Evolutionary conservation across 495 filamentous ascomycete genomes (phyloP).

Genomic region (Penicillium flavigenum): DNA sequence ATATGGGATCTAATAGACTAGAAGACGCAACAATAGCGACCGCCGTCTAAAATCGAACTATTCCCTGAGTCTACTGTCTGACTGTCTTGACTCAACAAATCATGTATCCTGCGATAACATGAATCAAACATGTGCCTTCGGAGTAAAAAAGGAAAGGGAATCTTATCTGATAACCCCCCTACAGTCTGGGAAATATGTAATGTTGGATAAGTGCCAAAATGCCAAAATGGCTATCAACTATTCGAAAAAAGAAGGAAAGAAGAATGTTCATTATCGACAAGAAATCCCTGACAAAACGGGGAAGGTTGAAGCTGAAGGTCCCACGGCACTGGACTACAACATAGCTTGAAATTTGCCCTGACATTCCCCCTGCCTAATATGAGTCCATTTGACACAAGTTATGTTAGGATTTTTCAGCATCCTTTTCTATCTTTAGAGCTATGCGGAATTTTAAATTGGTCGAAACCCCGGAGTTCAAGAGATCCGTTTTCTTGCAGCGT

Average conservation of each 20-base stretch:
- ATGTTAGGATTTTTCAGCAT: too few species aligned
- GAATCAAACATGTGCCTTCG: background rate
- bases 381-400: too few species aligned
- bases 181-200: background rate
- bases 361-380: too few species aligned
- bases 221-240: background rate
- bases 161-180: background rate
- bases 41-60: background rate
- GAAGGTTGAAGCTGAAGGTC: background rate
- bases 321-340: too few species aligned
- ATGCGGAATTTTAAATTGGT: background rate
- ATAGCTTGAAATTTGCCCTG: background rate
- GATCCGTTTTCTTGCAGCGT: background rate
- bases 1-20: too few species aligned
- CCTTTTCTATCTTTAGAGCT: too few species aligned
- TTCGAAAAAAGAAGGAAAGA: background rate
- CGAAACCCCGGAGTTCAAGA: background rate
- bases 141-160: background rate
- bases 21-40: too few species aligned
- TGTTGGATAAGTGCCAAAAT: background rate
- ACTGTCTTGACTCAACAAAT: background rate
- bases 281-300: background rate
- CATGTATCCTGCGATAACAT: background rate
- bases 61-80: background rate
- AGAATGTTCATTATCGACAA: background rate